Conservation (phyloP, 176 grass and related monocot genomes). For the Ensete ventricosum region DNA sequence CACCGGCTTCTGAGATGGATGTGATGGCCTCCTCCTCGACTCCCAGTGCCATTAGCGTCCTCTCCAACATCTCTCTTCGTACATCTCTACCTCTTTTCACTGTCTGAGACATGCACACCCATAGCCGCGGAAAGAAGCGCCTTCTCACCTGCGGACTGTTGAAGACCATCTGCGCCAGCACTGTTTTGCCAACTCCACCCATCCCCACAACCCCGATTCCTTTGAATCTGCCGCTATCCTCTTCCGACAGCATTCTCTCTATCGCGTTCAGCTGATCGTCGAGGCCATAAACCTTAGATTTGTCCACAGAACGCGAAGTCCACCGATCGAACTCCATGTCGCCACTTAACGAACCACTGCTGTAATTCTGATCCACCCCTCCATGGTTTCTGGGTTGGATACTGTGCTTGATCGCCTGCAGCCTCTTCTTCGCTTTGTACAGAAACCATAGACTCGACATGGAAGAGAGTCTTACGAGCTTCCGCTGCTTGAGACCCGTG, state of each 20-base stretch:
- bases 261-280: slow-evolving; percentile 12
- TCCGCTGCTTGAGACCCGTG: neutral
- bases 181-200: slow-evolving; percentile 2
- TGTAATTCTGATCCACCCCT: slow-evolving; percentile 28
- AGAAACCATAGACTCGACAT: slow-evolving; percentile 5
- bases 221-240: slow-evolving; percentile 3
- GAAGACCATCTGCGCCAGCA: slow-evolving; percentile 36
- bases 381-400: neutral
- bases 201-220: slow-evolving; percentile 41
- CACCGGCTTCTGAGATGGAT: slow-evolving; percentile 15
- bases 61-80: slow-evolving; percentile 34
- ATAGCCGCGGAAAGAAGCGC: slow-evolving; percentile 36
- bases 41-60: slow-evolving; percentile 41
- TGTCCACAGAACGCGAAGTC: too few relatives aligned
- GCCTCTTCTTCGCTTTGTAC: slow-evolving; percentile 25
- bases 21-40: slow-evolving; percentile 36
- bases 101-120: slow-evolving; percentile 38
- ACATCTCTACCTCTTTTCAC: slow-evolving; percentile 3
- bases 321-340: too few relatives aligned
- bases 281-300: too few relatives aligned
- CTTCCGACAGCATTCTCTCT: slow-evolving; percentile 23
- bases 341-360: neutral
- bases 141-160: slow-evolving; percentile 21
- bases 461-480: neutral
- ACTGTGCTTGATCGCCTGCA: slow-evolving; percentile 14